These are phyloP conservation scores for Cryptococcus maquisensis DNA, from an alignment of 1,284 basidiomycete genomes.

Conservation along the genomic window DNA sequence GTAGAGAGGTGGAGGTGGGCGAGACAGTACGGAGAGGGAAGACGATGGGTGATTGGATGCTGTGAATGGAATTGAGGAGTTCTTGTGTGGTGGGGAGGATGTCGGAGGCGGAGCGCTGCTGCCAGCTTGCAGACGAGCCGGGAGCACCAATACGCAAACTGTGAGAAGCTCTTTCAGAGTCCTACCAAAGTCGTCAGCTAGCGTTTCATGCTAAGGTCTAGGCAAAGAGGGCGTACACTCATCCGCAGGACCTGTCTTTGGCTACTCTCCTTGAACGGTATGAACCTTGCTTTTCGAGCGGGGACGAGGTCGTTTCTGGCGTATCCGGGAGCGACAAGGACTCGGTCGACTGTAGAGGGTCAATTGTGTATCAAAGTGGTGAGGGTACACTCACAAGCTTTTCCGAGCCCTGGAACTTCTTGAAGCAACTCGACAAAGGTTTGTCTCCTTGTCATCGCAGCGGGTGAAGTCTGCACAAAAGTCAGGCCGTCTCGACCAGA, in stretches of 20 bases:
- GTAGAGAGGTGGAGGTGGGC: slow-evolving; percentile 24
- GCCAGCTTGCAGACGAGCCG: not conserved
- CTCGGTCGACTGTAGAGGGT: slow-evolving; percentile 51
- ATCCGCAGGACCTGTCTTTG: slow-evolving; percentile 10
- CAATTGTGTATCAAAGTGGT: slow-evolving; percentile 50
- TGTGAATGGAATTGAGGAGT: slow-evolving; percentile 22
- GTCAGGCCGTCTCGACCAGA: not conserved
- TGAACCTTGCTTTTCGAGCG: slow-evolving; percentile 25
- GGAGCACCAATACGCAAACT: slow-evolving; percentile 2
- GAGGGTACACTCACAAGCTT: slow-evolving; percentile 10
- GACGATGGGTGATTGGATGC: slow-evolving; percentile 18
- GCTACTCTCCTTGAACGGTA: slow-evolving; percentile 16
- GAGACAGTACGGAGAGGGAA: slow-evolving; percentile 34
- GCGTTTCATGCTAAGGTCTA: not conserved
- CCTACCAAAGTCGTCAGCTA: slow-evolving; percentile 1
- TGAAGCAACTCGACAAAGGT: slow-evolving; percentile 36
- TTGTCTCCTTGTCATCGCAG: slow-evolving; percentile 8
- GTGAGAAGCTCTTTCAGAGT: slow-evolving; percentile 6
- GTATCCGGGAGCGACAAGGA: slow-evolving; percentile 32
- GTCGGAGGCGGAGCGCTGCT: not conserved
- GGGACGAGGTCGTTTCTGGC: slow-evolving; percentile 37
- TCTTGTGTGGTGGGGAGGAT: slow-evolving; percentile 14
- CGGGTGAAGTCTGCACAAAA: slow-evolving; percentile 20
- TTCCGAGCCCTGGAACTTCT: slow-evolving; percentile 33
- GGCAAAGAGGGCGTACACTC: slow-evolving; percentile 6